Evolutionary conservation across 345 rosid genomes (phyloP), one percentile per base, ranked within the genome.

Genomic region (Iberis pinnata): DNA sequence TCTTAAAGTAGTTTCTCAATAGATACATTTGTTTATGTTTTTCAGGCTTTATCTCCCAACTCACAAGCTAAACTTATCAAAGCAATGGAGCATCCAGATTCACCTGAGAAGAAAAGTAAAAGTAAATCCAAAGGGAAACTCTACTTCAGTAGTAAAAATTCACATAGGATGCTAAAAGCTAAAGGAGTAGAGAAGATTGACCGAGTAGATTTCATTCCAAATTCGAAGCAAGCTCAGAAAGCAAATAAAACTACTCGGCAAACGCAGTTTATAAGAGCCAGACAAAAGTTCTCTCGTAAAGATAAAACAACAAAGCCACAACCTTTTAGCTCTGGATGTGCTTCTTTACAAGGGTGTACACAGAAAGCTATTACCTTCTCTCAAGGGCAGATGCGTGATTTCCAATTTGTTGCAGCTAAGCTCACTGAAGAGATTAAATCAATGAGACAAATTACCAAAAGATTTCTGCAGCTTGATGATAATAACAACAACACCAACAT

Each of bases 31-130:
- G 33, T 25, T 31, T n/a, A n/a, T 26, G 50, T 25, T 31, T 73
- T 73, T 60, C 92, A 87, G 98, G 71, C 58, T 58, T 80, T 90
- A 61, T 90, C 98, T 64, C 95, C 96, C 18, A 58, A 67, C 43
- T 78, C 95, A 33, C 98, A 76, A 73, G 78, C 76, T 47, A 72
- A 69, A 67, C 82, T 90, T 42, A 42, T 82, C 47, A 72, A 79
- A 59, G 84, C 88, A 55, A 64, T 84, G 84, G 75, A 82, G 56
- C 70, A 65, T 27, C 37, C 52, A 1, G 75, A 64, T 42, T 58
- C 75, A 42, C 71, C 65, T 12, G 76, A 74, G 20, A 77, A 76
- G 37, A 75, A 53, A 42, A 58, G 48, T 58, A 67, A 66, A 48
- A 60, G 88, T 90, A 79, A 73, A 69, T 72, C 70, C 56, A 63